phyloP scores from a whole-genome alignment of 1,284 basidiomycete genomes.

The Sanguinoderma infundibulare region DNA sequence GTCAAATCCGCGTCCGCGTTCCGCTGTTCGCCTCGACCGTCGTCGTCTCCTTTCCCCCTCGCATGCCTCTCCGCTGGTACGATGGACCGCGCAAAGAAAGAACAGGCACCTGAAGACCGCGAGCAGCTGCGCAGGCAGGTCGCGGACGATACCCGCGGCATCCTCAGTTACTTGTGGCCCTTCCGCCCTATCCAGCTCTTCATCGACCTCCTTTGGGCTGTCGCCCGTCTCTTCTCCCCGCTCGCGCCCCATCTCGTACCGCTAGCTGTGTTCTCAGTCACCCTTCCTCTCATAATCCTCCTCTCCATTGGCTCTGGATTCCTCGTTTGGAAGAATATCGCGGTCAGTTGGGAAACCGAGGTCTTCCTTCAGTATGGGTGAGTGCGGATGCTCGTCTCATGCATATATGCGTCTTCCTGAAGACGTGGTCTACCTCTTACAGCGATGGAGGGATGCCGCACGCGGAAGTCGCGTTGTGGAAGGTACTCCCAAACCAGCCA shows the following conservation, averaged over 20 bases:
- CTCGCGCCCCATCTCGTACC: conserved; percentile 62
- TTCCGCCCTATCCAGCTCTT: conserved; percentile 32
- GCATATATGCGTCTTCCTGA: neutral
- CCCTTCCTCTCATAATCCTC: conserved; percentile 62
- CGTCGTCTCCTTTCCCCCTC: neutral
- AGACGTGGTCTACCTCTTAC: neutral
- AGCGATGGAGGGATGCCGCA: conserved; percentile 71
- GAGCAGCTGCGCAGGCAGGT: conserved; percentile 22
- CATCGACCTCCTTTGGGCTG: conserved; percentile 27
- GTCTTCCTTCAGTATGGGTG: conserved; percentile 80
- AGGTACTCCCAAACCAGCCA: conserved; percentile 59
- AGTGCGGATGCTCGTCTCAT: conserved; percentile 24
- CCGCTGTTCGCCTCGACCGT: neutral
- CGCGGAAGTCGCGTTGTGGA: conserved; percentile 54
- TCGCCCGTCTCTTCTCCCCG: conserved; percentile 45
- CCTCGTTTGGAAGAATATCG: conserved; percentile 71
- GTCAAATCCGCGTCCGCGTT: neutral
- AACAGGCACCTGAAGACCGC: conserved; percentile 15
- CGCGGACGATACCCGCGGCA: conserved; percentile 22
- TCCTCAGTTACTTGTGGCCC: conserved; percentile 27
- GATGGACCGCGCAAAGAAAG: conserved; percentile 17
- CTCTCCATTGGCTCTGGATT: conserved; percentile 69
- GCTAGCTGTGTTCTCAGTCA: conserved; percentile 57
- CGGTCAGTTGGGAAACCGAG: conserved; percentile 67
- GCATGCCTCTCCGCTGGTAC: neutral